Conservation (phyloP, 1,139 yeast species). For the Hyphopichia fennica region DNA sequence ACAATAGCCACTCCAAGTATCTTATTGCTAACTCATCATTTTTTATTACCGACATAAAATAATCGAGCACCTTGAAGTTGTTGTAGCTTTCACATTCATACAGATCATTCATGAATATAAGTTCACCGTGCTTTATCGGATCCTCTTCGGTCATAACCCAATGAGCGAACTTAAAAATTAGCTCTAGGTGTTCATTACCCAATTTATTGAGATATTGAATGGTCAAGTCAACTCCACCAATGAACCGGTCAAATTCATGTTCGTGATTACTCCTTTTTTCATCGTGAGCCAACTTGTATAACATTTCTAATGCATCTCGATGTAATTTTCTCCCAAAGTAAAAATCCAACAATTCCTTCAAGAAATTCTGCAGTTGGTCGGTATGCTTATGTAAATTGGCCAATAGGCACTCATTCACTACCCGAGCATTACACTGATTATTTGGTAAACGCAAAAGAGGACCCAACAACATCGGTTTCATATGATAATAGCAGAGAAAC, state of each 20-base stretch:
- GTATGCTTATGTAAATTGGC: conserved; percentile 25
- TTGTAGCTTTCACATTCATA: conserved; percentile 64
- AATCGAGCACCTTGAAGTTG: conserved; percentile 51
- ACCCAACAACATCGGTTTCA: conserved; percentile 72
- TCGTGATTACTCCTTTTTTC: conserved; percentile 18
- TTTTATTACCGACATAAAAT: conserved; percentile 30
- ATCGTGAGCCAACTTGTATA: conserved; percentile 39
- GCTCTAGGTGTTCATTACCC: conserved; percentile 46
- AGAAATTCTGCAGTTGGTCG: conserved; percentile 43
- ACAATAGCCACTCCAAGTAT: conserved; percentile 62
- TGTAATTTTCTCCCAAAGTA: conserved; percentile 67
- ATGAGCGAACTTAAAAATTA: conserved; percentile 59
- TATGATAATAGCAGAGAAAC: conserved; percentile 68
- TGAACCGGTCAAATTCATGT: conserved; percentile 25
- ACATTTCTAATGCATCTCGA: conserved; percentile 63
- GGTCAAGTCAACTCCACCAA: conserved; percentile 50
- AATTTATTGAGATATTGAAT: conserved; percentile 68
- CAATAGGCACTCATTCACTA: conserved; percentile 58
- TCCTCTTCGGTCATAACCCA: conserved; percentile 48
- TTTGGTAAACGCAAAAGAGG: conserved; percentile 74
- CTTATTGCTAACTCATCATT: conserved; percentile 38
- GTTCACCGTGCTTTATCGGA: conserved; percentile 29
- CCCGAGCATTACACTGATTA: conserved; percentile 68
- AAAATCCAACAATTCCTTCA: conserved; percentile 77
- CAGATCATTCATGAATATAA: conserved; percentile 68